Percentiles rank a stretch among this genome's conserved stretches.
Evolutionary conservation across 345 rosid genomes (phyloP).

Genomic region (Geranium brycei): DNA sequence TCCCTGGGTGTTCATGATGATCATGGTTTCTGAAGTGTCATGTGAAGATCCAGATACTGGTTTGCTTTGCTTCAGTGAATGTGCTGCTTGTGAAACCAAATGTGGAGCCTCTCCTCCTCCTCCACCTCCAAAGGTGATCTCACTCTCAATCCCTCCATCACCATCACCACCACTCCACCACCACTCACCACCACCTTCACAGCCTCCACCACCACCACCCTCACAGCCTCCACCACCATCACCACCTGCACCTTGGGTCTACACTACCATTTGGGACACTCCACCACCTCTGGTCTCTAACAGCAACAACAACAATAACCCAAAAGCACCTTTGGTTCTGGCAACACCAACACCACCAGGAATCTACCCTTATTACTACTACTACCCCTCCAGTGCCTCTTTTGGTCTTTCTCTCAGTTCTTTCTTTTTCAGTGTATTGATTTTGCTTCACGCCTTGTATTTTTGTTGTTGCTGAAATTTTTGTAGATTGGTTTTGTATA

Average conservation of each 20-base stretch:
- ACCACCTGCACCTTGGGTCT: not conserved
- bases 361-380: slow-evolving; percentile 51
- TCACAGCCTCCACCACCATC: slow-evolving; percentile 3
- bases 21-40: not conserved
- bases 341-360: slow-evolving; percentile 19
- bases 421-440: slow-evolving; percentile 3
- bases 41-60: slow-evolving; percentile 8
- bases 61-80: slow-evolving; percentile 29
- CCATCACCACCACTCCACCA: slow-evolving; percentile 13
- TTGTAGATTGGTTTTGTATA: not conserved
- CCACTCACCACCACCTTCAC: slow-evolving; percentile 16
- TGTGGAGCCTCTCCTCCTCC: slow-evolving; percentile 32
- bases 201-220: slow-evolving; percentile 3
- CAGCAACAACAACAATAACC: slow-evolving; percentile 14
- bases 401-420: slow-evolving; percentile 5
- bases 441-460: slow-evolving; percentile 3
- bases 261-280: slow-evolving; percentile 10
- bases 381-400: slow-evolving; percentile 29
- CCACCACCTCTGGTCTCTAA: slow-evolving; percentile 33
- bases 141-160: slow-evolving; percentile 10
- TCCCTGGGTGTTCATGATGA: not conserved
- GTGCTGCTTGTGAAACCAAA: slow-evolving; percentile 26
- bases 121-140: not conserved
- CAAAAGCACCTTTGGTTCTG: slow-evolving; percentile 18
- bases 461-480: not conserved